A percentile compares a stretch with the other conserved stretches of the same genome.
These are phyloP conservation scores for Trichomonascaceae sp. DNA, from an alignment of 1,139 yeast genomes.

Conservation along the genomic window DNA sequence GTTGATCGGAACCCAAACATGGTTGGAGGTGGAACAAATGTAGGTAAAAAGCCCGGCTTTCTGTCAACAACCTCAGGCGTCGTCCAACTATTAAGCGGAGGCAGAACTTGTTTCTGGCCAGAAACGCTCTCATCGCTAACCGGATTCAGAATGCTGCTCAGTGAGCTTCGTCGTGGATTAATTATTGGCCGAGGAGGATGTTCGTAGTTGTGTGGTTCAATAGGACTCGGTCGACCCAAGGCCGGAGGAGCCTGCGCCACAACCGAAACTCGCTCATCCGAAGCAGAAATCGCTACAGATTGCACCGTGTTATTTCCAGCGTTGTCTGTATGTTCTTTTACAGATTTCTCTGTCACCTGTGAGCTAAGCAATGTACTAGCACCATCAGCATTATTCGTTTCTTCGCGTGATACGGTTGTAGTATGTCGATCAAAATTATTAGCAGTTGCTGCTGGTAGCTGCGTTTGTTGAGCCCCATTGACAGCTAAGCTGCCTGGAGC, in stretches of 20 bases:
- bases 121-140: background rate
- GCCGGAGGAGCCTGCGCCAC: background rate
- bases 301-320: background rate
- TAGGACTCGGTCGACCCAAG: background rate
- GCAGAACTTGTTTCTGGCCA: conserved; percentile 4
- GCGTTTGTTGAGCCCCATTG: background rate
- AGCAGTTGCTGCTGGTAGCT: background rate
- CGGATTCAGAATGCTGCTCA: conserved; percentile 7
- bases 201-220: background rate
- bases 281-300: background rate
- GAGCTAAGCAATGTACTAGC: background rate
- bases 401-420: background rate
- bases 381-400: background rate
- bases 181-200: conserved; percentile 8
- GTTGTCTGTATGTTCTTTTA: background rate
- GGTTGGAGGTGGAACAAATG: background rate
- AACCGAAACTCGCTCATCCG: background rate
- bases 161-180: conserved; percentile 2
- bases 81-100: conserved; percentile 4
- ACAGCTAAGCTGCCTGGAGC: background rate
- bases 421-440: background rate
- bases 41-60: background rate
- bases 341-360: background rate
- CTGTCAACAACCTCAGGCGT: background rate
- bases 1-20: conserved; percentile 9